A percentile compares a stretch with the other conserved stretches of the same genome.
Conservation (phyloP, 116 monocot species). For the Trichopus zeylanicus region DNA sequence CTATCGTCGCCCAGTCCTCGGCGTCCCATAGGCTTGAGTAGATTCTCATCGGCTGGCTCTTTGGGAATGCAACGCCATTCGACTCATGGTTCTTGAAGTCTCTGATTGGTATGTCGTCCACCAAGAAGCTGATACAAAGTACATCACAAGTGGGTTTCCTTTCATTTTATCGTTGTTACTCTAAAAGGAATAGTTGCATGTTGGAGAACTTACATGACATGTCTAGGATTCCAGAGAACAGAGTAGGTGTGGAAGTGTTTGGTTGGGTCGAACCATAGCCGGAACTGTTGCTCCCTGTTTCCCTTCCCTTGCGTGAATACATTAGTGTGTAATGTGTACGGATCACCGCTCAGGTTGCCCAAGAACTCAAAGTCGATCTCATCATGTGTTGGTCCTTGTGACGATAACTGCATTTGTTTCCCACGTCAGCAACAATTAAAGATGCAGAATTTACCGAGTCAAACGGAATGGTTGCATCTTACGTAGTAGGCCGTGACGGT, state of each 20-base stretch:
- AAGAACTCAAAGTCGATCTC: constrained; percentile 58
- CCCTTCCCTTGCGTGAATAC: constrained; percentile 38
- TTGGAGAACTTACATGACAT: constrained; percentile 23
- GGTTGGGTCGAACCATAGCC: constrained; percentile 48
- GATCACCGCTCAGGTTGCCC: constrained; percentile 41
- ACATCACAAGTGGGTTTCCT: background rate
- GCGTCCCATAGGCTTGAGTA: constrained; percentile 50
- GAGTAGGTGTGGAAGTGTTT: constrained; percentile 39
- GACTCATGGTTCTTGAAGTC: constrained; percentile 34
- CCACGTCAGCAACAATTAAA: background rate
- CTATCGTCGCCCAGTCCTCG: constrained; percentile 45
- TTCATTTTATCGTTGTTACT: background rate
- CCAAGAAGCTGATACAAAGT: constrained; percentile 22
- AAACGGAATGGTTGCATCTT: background rate
- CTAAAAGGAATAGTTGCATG: background rate
- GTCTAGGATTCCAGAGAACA: constrained; percentile 37
- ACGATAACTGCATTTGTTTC: constrained; percentile 18
- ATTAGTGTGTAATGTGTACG: constrained; percentile 44
- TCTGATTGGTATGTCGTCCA: constrained; percentile 31
- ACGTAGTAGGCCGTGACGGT: constrained; percentile 13
- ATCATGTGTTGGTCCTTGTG: constrained; percentile 30
- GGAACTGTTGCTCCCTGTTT: constrained; percentile 41
- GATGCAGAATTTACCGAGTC: background rate
- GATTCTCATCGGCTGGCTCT: constrained; percentile 37
- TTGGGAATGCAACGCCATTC: constrained; percentile 24